Evolutionary conservation across 768 basidiomycete species (phyloP).

Genomic region (Boletus pseudopeckii): DNA sequence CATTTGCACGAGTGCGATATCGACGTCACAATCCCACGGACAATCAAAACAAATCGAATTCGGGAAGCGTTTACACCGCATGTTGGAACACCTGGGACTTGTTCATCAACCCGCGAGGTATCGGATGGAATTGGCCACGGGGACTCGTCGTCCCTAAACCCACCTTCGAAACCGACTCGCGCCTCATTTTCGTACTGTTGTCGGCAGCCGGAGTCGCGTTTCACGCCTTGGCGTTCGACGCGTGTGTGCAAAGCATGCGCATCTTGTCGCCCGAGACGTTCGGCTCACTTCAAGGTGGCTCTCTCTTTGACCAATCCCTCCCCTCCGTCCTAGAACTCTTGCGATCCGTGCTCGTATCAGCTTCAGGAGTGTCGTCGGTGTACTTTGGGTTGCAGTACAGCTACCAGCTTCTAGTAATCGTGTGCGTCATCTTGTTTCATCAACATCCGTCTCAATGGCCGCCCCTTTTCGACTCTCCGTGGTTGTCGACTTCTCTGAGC

Average conservation of each 20-base stretch:
- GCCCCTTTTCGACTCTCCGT: slow-evolving; percentile 57
- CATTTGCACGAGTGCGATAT: slow-evolving; percentile 15
- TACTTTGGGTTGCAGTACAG: slow-evolving; percentile 43
- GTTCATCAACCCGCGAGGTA: slow-evolving; percentile 20
- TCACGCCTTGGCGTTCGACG: slow-evolving; percentile 17
- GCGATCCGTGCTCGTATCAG: slow-evolving; percentile 43
- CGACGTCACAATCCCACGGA: slow-evolving; percentile 1
- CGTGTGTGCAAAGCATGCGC: slow-evolving; percentile 11
- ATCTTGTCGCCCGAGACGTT: slow-evolving; percentile 40
- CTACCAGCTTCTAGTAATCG: slow-evolving; percentile 41
- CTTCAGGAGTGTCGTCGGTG: slow-evolving; percentile 41
- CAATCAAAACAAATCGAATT: neutral
- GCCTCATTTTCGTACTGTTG: slow-evolving; percentile 8
- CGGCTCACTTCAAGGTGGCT: slow-evolving; percentile 28
- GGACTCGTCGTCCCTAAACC: slow-evolving; percentile 18
- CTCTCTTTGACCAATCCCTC: slow-evolving; percentile 35
- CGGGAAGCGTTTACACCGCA: slow-evolving; percentile 7
- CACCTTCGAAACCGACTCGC: slow-evolving; percentile 6
- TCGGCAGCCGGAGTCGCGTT: neutral
- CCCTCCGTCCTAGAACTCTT: slow-evolving; percentile 30
- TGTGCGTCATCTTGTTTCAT: slow-evolving; percentile 43
- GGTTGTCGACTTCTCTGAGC: slow-evolving; percentile 50
- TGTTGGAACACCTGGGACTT: slow-evolving; percentile 30
- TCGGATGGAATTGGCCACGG: slow-evolving; percentile 28
- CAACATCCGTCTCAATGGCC: slow-evolving; percentile 58